Evolutionary conservation across 176 grass and related monocot genomes (phyloP), one percentile per base, ranked within the genome.

Genomic region (Thinopyrum elongatum): DNA sequence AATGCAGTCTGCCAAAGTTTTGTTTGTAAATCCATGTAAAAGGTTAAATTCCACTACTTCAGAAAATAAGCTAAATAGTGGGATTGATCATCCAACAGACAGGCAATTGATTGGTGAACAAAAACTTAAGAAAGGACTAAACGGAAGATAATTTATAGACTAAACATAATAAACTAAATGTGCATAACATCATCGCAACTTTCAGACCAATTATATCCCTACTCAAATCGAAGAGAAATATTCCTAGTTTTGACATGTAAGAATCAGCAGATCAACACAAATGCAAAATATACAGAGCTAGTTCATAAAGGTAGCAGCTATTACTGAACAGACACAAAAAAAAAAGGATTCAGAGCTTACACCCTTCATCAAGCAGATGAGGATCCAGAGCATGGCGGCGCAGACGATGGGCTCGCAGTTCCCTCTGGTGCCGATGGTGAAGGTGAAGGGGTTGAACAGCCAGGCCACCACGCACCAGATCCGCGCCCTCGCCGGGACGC

Each of bases 401-500:
- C 94, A 98, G 33, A 96, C 93, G 29, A 98, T 82, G 15, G 96
- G 96, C 36, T 94, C 96, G 14, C 93, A 98, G 75, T 98, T 98
- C 80, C 96, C 93, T 83, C 96, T 94, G 17, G 96, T 95, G 65
- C 96, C 93, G 84, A 98, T 98, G 64, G 96, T 95, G 65, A 94
- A 95, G 5, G 96, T 98, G 85, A 95, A 98, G 16, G 93, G 96
- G 36, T 95, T 95, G 84, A 98, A 94, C 9, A 98, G 81, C 96
- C 93, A 98, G 41, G 84, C 83, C 66, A 88, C 81, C 15, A 98
- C 90, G 35, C 88, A 90, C 92, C 91, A 94, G 42, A 92, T 74
- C n/a, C 96, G 86, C 14, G 79, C 41, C 76, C 88, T 88, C 41
- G 89, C 88, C 63, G 88, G 96, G 39, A 98, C 78, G 22, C 92